phyloP scores from a whole-genome alignment of 352 stramenopile species.

The Phytophthora multivora region DNA sequence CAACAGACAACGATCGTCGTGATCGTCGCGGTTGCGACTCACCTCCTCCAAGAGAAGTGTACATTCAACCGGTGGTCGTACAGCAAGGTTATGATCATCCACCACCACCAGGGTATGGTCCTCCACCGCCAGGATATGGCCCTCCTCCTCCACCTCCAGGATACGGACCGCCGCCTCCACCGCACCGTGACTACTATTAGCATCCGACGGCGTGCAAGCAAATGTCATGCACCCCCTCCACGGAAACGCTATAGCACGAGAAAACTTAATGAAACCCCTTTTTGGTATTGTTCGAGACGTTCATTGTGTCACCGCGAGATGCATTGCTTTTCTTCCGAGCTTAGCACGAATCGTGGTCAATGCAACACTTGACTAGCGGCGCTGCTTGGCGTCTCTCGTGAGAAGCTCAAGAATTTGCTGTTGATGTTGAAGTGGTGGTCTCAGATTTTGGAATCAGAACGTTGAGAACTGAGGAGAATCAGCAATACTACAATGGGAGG shows the following conservation, averaged over 20 bases:
- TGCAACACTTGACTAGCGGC: no score
- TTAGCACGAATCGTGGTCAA: no score
- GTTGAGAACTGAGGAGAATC: neutral
- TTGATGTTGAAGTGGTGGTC: constrained; percentile 13
- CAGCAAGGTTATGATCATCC: constrained; percentile 25
- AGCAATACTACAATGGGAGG: constrained; percentile 19
- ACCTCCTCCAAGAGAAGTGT: constrained; percentile 21
- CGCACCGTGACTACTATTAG: constrained; percentile 25
- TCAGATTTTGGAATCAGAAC: constrained; percentile 26
- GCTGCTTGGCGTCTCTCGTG: no score
- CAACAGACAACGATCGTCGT: constrained; percentile 16
- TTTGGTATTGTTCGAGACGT: neutral
- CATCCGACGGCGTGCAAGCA: no score
- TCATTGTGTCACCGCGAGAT: neutral
- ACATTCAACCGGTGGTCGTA: constrained; percentile 33
- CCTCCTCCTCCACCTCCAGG: constrained; percentile 6
- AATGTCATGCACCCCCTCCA: no score
- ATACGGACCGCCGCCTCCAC: constrained; percentile 11
- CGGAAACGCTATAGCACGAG: no score
- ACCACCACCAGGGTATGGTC: constrained; percentile 20
- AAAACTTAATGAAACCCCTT: neutral
- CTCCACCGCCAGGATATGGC: constrained; percentile 21
- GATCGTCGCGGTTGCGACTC: constrained; percentile 22
- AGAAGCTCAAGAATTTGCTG: no score
- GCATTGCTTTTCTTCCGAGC: neutral